Base-by-base conservation (phyloP, 495 filamentous ascomycete species). In the Hypoxylon perforatum region DNA sequence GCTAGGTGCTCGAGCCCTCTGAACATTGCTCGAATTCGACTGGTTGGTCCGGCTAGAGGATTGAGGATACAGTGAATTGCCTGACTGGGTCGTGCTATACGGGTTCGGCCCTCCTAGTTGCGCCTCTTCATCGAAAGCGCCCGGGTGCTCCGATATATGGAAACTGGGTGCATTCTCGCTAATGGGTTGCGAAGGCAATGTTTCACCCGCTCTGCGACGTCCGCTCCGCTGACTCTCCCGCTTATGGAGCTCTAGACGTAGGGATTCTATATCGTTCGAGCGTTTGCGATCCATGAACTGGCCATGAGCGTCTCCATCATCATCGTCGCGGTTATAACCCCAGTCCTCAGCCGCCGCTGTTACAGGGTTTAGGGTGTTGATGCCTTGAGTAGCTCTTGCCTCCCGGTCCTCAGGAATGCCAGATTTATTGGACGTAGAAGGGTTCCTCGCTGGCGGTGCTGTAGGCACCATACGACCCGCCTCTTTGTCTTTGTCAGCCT, bases 401-500 rank as follows among this genome's bases (percentile, higher is more conserved):
- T 81, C 79, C 10, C 55, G 63, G 9, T 49, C 67, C 44, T 75
- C 69, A 12, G 57, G 57, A 22, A 14, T 48, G 8, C 46, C 53
- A 14, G 50, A 42, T 30, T 59, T 67, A 23, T 49, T 61, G 25
- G 60, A 63, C 22, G 55, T 35, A 4, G 58, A 53, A 36, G 48
- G 36, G 45, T 48, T 66, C 22, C 56, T 61, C 15, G 53, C 57
- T 25, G 49, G 53, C 18, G 49, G 52, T 17, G 60, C 64, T 41
- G 75, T 77, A 33, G 82, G 87, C 46, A 88, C 81, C 39, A 94
- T 78, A 17, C 89, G 85, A 56, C 82, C 85, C 11, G 75, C 86
- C 62, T 89, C 85, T 63, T 91, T 92, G 8, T 84, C 83, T 50
- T 84, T 78, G 12, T 81, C 80, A 25, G 85, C 86, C 45, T 87